These are phyloP conservation scores for Leccinum barrowsii DNA, from an alignment of 768 basidiomycete genomes.

Conservation along the genomic window DNA sequence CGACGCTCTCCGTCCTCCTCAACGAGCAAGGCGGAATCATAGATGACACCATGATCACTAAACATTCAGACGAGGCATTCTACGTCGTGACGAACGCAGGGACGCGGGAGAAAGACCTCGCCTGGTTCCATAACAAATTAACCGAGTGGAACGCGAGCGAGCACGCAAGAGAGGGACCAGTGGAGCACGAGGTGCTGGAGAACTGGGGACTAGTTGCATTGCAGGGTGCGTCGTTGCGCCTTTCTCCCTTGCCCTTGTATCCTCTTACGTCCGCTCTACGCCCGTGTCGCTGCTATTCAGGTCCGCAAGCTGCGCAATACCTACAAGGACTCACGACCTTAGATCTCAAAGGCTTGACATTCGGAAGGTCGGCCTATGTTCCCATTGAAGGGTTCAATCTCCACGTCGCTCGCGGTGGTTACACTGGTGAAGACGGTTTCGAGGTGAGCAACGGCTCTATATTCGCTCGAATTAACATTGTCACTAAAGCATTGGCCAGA, in stretches of 20 bases:
- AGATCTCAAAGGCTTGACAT: constrained; percentile 71
- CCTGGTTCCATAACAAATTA: constrained; percentile 69
- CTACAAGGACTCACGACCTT: constrained; percentile 74
- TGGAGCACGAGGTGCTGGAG: constrained; percentile 79
- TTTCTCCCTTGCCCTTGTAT: background rate
- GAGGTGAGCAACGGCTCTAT: constrained; percentile 50
- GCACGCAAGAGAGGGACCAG: constrained; percentile 48
- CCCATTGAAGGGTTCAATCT: constrained; percentile 59
- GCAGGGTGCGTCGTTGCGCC: constrained; percentile 58
- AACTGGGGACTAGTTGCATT: constrained; percentile 87
- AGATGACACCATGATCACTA: constrained; percentile 91
- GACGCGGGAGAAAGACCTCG: constrained; percentile 72
- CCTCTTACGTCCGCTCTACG: background rate
- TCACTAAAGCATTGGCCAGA: constrained; percentile 41
- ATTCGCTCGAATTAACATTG: background rate
- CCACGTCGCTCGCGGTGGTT: constrained; percentile 91
- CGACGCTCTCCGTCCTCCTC: constrained; percentile 85
- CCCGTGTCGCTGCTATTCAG: constrained; percentile 31
- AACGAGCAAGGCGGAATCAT: constrained; percentile 92
- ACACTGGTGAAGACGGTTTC: constrained; percentile 98
- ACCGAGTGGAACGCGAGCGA: constrained; percentile 73
- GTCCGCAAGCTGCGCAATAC: constrained; percentile 78
- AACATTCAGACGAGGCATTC: constrained; percentile 73
- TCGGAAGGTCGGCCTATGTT: constrained; percentile 81
- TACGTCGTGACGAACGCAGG: constrained; percentile 98